Evolutionary conservation across 208 protist species (phyloP), one percentile per base, ranked within the genome.

Genomic region (Acanthamoeba castellanii): DNA sequence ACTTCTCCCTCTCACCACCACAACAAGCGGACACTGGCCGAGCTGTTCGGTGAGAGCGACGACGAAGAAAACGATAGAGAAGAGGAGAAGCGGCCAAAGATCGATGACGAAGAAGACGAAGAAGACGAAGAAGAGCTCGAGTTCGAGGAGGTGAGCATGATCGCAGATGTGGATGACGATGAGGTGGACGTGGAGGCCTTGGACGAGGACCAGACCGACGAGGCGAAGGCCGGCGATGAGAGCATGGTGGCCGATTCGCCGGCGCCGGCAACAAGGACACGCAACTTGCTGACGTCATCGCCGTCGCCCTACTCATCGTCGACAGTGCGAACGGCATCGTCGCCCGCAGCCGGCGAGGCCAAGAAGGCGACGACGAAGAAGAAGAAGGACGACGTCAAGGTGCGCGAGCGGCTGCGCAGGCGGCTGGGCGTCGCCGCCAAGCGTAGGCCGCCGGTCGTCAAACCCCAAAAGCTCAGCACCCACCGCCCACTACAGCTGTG

Each of bases 331-430:
- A 68, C 61, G 5, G 27, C 22, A 68, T 18, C 74, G 30, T 27
- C 37, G 42, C 27, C 74, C 5, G 74, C 64, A 30, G 64, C 22
- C n/a, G 30, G 27, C 20, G 34, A 78, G 70, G 27, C 13, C 14
- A 78, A 78, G 70, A 42, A 78, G 70, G 27, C 22, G 37, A 55
- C 8, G 3, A 52, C 22, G 7, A 84, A 84, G 76, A 84, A 0
- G 8, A 84, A 84, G 76, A 50, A 89, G 22, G 55, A 89, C 7
- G 32, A 89, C 82, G 14, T 68, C 32, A 89, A 89, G 82, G 74
- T 82, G 37, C 74, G 74, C 20, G 74, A 82, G 74, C 74, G 74
- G 18, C 74, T 82, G 42, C 74, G 74, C 18, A 11, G 30, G 74
- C 18, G 30, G 74, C 74, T 82, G 42, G 34, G 74, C 74, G 11